Percentiles rank a stretch among this genome's conserved stretches.
phyloP scores from a whole-genome alignment of 2,329 filamentous ascomycete species.

The Penicillium nordicum region DNA sequence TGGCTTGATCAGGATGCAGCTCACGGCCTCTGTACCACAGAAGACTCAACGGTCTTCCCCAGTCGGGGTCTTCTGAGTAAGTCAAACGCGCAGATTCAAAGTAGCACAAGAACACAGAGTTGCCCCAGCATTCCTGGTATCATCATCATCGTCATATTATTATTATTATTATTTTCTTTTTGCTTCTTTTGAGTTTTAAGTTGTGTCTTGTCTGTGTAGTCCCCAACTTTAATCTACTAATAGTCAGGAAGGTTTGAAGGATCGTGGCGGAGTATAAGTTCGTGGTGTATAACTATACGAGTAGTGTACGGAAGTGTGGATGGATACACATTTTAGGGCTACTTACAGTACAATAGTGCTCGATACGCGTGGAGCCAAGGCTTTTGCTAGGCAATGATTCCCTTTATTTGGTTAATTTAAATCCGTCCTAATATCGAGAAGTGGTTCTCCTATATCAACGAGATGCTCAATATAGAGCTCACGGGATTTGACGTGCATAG shows the following conservation, averaged over 20 bases:
- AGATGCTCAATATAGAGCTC: background rate
- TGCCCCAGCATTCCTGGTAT: background rate
- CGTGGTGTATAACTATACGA: background rate
- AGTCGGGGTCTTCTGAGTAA: slow-evolving; percentile 1
- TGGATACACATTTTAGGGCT: slow-evolving; percentile 6
- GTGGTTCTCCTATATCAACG: background rate
- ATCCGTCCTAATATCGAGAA: background rate
- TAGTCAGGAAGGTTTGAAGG: background rate
- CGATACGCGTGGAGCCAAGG: background rate
- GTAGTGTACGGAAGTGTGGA: background rate
- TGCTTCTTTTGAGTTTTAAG: slow-evolving; percentile 15
- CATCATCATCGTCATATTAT: no score
- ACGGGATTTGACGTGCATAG: background rate
- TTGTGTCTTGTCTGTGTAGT: background rate
- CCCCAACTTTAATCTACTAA: background rate
- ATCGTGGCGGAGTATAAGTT: background rate
- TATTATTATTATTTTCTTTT: background rate
- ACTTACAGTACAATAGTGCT: slow-evolving; percentile 23
- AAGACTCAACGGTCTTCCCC: background rate
- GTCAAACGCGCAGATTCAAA: slow-evolving; percentile 3
- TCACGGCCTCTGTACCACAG: slow-evolving; percentile 3
- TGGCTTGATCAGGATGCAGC: slow-evolving; percentile 10
- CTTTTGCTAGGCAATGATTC: background rate
- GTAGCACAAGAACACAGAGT: slow-evolving; percentile 4
- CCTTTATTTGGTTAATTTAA: background rate